Percentiles rank a stretch among this genome's conserved stretches.
These are phyloP conservation scores for Colletotrichum salicis DNA, from an alignment of 2,329 filamentous ascomycete genomes.

Conservation along the genomic window DNA sequence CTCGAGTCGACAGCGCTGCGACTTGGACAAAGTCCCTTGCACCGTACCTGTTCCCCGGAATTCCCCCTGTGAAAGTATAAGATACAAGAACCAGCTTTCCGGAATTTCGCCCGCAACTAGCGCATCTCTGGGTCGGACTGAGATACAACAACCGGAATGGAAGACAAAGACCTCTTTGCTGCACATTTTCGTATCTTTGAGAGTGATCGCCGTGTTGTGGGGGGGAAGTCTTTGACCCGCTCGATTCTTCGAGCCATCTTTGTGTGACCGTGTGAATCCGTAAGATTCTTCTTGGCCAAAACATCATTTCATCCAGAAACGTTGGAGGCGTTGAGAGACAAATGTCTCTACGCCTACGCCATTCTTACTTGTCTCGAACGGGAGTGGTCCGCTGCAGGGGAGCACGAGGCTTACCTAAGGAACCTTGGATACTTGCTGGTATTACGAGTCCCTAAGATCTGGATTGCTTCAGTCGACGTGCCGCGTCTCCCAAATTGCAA, in stretches of 20 bases:
- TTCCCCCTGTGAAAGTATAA: background rate
- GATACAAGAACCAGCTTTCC: background rate
- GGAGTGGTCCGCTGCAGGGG: background rate
- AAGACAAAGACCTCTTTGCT: background rate
- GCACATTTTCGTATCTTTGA: background rate
- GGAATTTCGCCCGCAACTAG: constrained; percentile 2
- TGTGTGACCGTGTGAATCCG: background rate
- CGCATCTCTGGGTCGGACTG: background rate
- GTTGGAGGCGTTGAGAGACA: background rate
- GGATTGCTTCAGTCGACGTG: background rate
- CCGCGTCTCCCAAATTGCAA: background rate
- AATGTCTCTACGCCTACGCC: background rate
- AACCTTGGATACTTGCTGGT: background rate
- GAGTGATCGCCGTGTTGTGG: background rate
- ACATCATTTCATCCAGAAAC: background rate
- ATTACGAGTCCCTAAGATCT: background rate
- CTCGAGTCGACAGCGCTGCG: background rate
- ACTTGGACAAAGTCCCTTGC: background rate
- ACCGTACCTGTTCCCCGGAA: background rate
- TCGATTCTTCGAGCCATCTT: background rate
- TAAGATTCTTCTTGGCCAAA: background rate
- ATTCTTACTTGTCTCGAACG: background rate
- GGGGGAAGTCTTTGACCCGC: background rate
- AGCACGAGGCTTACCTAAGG: background rate
- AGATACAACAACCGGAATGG: background rate